phyloP scores from a whole-genome alignment of 2,329 filamentous ascomycete genomes.

The Plectosphaerella plurivora region DNA sequence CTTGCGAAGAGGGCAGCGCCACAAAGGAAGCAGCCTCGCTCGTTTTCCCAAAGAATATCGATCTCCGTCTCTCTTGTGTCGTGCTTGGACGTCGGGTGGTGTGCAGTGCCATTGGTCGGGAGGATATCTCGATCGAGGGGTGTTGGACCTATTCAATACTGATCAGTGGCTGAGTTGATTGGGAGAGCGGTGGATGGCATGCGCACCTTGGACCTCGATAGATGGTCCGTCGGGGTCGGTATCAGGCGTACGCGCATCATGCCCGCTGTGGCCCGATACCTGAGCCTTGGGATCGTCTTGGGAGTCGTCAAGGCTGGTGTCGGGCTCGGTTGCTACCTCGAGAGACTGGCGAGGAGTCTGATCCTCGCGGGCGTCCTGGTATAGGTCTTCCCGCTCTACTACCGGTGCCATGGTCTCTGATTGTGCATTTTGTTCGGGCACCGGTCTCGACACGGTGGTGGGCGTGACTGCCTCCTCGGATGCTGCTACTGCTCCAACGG shows the following conservation, averaged over 20 bases:
- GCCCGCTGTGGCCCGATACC: background rate
- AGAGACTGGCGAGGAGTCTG: background rate
- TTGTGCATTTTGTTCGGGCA: no score
- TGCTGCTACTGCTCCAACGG: no score
- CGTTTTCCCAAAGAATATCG: conserved; percentile 93
- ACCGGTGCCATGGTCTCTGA: background rate
- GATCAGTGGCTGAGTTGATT: background rate
- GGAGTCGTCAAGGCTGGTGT: background rate
- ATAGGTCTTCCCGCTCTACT: background rate
- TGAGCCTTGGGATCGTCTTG: background rate
- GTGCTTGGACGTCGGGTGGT: background rate
- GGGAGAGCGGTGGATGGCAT: background rate
- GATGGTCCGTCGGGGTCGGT: conserved; percentile 6
- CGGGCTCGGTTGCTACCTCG: background rate
- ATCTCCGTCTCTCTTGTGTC: conserved; percentile 53
- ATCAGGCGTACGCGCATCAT: background rate
- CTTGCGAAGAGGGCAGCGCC: conserved; percentile 86
- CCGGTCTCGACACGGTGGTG: no score
- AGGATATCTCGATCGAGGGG: background rate
- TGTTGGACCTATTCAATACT: background rate
- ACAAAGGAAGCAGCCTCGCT: conserved; percentile 85
- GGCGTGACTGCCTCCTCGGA: no score
- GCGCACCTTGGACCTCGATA: conserved; percentile 11
- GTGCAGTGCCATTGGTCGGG: background rate
- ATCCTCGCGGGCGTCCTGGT: background rate